Evolutionary conservation across 176 grass and related monocot genomes (phyloP), one percentile per base, ranked within the genome.

Genomic region (Eragrostis curvula): DNA sequence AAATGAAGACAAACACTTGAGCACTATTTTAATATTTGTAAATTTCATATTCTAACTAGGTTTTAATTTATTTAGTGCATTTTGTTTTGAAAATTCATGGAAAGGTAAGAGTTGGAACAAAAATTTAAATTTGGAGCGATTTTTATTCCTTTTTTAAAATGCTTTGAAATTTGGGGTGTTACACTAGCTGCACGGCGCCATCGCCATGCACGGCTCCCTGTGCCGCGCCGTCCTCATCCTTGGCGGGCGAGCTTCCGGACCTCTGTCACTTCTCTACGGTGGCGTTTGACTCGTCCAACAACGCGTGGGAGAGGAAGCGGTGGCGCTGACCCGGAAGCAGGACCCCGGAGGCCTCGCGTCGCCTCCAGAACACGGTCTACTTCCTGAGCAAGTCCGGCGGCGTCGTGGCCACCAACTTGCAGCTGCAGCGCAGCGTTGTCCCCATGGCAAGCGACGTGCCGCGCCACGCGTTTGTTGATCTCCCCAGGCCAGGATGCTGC

Each of bases 361-460:
- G 25, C 70, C 77, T 2, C 66, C 50, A 4, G 59, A 71, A 87
- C 70, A 70, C 75, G 28, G 83, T 97, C 2, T 98, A 91, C 63
- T 98, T 88, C 70, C 84, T 98, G 7, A 94, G 84, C 83, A 98
- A 98, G 84, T 29, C 95, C 9, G 95, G 95, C 73, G 86, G 88
- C 32, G 71, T 98, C 15, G 81, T 98, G 68, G 85, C 90, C 5
- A 84, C 92, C 10, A 95, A 82, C 75, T 93, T 92, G 90, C 90
- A 98, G 73, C 85, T 92, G 90, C 90, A 98, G 73, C 85, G 84
- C 5, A 98, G 70, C 74, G 70, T 36, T 86, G 15, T 79, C 86
- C 90, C 0, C 93, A 92, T 36, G 3, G 3, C 32, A 36, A 36
- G 32, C 4, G 88, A 98, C 71, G 66, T 98, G 17, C 15, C 59